phyloP scores from a whole-genome alignment of 768 basidiomycete genomes.

The Tricholoma furcatifolium region DNA sequence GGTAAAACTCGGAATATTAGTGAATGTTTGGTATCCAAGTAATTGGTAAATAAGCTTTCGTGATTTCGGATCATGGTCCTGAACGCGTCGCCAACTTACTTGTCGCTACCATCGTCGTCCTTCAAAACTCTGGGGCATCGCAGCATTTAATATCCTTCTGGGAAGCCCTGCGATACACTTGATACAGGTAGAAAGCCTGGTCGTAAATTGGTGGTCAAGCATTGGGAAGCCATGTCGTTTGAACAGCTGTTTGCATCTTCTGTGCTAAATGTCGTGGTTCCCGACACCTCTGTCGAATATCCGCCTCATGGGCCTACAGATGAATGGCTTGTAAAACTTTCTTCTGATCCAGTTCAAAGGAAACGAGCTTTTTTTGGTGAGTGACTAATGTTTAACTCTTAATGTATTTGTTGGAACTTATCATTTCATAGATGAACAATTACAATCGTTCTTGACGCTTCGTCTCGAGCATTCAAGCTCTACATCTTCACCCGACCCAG shows the following conservation, averaged over 20 bases:
- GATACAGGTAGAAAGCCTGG: not conserved
- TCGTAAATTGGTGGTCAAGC: not conserved
- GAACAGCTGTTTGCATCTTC: constrained; percentile 65
- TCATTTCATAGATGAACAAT: constrained; percentile 50
- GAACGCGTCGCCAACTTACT: too few species aligned
- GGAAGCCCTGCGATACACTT: not conserved
- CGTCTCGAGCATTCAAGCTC: constrained; percentile 61
- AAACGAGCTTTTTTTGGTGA: constrained; percentile 76
- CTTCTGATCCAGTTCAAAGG: constrained; percentile 45
- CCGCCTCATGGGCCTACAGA: constrained; percentile 46
- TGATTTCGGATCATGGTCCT: not conserved
- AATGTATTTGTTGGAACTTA: constrained; percentile 19
- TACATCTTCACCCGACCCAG: constrained; percentile 32
- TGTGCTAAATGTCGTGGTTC: constrained; percentile 60
- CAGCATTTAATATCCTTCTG: not conserved
- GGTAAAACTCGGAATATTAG: too few species aligned
- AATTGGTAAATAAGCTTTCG: not conserved
- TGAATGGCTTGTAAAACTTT: constrained; percentile 55
- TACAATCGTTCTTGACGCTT: constrained; percentile 46
- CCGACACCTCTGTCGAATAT: constrained; percentile 61
- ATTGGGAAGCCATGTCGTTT: constrained; percentile 34
- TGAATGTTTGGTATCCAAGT: constrained; percentile 1
- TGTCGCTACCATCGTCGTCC: too few species aligned
- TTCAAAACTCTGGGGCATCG: not conserved
- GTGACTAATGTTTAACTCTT: constrained; percentile 19